Base-by-base conservation (phyloP, 306 rosid genomes). In the Prunus mira region DNA sequence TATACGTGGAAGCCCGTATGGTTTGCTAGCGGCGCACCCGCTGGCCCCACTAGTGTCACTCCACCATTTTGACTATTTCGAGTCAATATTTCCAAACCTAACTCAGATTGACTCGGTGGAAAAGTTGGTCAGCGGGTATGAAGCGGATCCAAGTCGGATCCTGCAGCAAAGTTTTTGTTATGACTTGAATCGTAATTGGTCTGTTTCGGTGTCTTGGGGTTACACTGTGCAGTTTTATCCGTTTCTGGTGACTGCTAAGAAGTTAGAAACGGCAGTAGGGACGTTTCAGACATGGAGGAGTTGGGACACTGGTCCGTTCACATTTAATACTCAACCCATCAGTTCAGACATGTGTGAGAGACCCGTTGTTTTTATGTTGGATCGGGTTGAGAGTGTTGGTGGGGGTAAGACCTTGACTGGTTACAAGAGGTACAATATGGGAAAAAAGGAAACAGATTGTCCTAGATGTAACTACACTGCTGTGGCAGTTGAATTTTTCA, bases 171-270 rank as follows among this genome's bases (percentile, higher is more conserved):
- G 80, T 3, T 82, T 89, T 57, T 91, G 93, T 30, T 89, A 93
- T 25, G 95, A 93, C 67, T 76, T 65, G 6, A 43, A 47, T 1
- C 80, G 88, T 1, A 93, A 93, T 24, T 91, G 97, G 97, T 75
- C 97, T 0, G 75, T 93, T 0, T 91, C 96, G 7, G 86, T 91
- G 38, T 83, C 97, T 0, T 93, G 97, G 98, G 96, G 98, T 0
- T 91, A 84, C 76, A 80, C 76, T 30, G 80, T 89, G 6, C 85
- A 84, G 81, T n/a, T 93, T 19, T 87, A 87, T 56, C 92, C 97
- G 2, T 71, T 69, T 17, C 24, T 87, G 0, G 30, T 54, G 25
- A 88, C 83, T 8, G 82, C 90, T 0, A 88, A 87, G 73, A 55
- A 77, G 13, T 56, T 91, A 5, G 92, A 88, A 67, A 89, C 75